These are phyloP conservation scores for Suhomyces chickasaworum DNA, from an alignment of 1,139 yeast genomes.

Conservation along the genomic window DNA sequence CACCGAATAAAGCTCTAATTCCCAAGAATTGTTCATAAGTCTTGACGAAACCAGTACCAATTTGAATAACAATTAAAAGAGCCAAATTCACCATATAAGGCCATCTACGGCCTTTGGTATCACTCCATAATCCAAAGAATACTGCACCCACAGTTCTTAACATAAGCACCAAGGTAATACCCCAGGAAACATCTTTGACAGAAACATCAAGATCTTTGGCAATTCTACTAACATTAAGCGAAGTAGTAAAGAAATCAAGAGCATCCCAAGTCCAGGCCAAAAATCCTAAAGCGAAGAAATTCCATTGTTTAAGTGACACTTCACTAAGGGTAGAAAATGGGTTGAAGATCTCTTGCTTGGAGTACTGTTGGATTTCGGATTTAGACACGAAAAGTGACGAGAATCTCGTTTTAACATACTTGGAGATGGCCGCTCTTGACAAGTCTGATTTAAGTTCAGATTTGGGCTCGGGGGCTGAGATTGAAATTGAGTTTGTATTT, in stretches of 20 bases:
- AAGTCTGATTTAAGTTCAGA: not conserved
- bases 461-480: not conserved
- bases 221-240: conserved; percentile 34
- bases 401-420: conserved; percentile 32
- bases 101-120: conserved; percentile 40
- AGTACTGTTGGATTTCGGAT: conserved; percentile 30
- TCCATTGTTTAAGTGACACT: conserved; percentile 37
- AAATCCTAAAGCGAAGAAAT: conserved; percentile 28
- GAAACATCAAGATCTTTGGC: conserved; percentile 30
- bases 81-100: conserved; percentile 37
- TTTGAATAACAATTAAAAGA: conserved; percentile 37
- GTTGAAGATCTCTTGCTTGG: conserved; percentile 33
- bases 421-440: conserved; percentile 25
- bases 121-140: conserved; percentile 42
- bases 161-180: conserved; percentile 48
- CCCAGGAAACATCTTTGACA: conserved; percentile 42
- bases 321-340: conserved; percentile 36
- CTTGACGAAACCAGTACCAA: conserved; percentile 44
- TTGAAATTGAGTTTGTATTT: not conserved
- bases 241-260: conserved; percentile 43
- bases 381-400: conserved; percentile 35
- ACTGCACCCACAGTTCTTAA: conserved; percentile 47
- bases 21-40: conserved; percentile 43
- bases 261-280: conserved; percentile 50
- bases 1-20: conserved; percentile 44